A percentile compares a stretch with the other conserved stretches of the same genome.
phyloP scores from a whole-genome alignment of 495 filamentous ascomycete species.

The Pseudevernia furfuracea region DNA sequence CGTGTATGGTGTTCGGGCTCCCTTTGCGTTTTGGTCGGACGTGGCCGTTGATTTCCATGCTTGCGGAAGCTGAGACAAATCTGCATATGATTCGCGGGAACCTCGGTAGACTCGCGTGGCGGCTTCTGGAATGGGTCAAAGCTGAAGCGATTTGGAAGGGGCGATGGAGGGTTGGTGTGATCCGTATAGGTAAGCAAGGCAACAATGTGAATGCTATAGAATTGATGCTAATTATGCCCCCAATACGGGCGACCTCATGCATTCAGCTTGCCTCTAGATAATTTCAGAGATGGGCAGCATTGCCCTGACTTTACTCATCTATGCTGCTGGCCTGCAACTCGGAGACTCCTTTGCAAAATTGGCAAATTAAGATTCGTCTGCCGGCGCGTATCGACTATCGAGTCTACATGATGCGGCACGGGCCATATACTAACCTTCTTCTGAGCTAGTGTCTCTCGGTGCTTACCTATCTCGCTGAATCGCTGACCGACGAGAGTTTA shows the following conservation, averaged over 20 bases:
- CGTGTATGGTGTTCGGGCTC: slow-evolving; percentile 42
- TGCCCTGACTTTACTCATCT: neutral
- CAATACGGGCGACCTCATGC: slow-evolving; percentile 15
- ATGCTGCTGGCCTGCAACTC: neutral
- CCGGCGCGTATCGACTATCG: neutral
- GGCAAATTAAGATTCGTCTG: neutral
- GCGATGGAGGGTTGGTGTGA: slow-evolving; percentile 3
- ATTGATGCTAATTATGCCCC: slow-evolving; percentile 8
- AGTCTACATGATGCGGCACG: neutral
- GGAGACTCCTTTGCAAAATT: neutral
- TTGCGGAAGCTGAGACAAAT: slow-evolving; percentile 26
- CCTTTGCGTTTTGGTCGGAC: slow-evolving; percentile 54
- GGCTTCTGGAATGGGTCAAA: neutral
- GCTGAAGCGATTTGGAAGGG: slow-evolving; percentile 1
- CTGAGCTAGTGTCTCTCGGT: neutral
- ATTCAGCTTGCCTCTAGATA: slow-evolving; percentile 13
- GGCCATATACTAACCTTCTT: neutral
- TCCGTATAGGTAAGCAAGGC: neutral
- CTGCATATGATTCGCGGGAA: slow-evolving; percentile 5
- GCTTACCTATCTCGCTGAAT: neutral
- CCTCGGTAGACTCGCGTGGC: slow-evolving; percentile 4
- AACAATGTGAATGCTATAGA: neutral
- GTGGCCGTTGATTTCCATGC: slow-evolving; percentile 49
- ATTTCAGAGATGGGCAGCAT: slow-evolving; percentile 1
- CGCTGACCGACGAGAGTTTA: neutral